Evolutionary conservation across 768 basidiomycete species (phyloP), one percentile per base, ranked within the genome.

Genomic region (Epithele typhae): DNA sequence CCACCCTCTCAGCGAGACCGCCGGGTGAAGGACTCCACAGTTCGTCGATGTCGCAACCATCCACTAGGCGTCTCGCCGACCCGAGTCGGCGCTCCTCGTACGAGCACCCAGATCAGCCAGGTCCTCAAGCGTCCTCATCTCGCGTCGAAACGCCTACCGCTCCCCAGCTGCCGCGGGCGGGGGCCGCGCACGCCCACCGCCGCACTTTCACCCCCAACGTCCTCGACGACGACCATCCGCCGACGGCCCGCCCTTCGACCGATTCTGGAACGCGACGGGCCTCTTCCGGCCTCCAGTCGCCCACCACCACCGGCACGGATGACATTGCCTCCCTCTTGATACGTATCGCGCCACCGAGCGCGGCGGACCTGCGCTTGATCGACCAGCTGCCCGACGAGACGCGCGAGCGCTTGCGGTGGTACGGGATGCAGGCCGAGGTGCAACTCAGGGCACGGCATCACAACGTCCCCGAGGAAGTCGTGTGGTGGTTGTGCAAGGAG

Each of bases 391-490:
- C 41, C 42, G 23, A 52, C 50, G 25, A 37, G 5, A 46, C 47
- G 37, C 55, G 55, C 19, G 49, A 54, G n/a, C 54, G 55, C 37
- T 51, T 60, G 14, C 27, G 55, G 40, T 45, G 45, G 25, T 43
- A 66, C 5, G 72, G 71, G 2, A 56, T 71, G 12, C 54, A 57
- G 6, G 49, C 57, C 36, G 54, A 65, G 14, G 49, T 79, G 2
- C 54, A 61, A 8, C 58, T 58, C 46, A 74, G 81, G 63, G 68
- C 74, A 0, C 54, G 62, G 17, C 73, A 75, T 24, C 74, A 78
- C 34, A 71, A 72, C 14, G 73, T 74, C 48, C 60, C 58, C 11
- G 56, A 69, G 36, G 62, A 65, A 3, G 66, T 75, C 5, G 75
- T 76, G 17, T 60, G 66, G 40, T 59, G 59, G 12, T 63, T 77